Base-by-base conservation (phyloP, 495 filamentous ascomycete genomes). In the Neurospora intermedia region DNA sequence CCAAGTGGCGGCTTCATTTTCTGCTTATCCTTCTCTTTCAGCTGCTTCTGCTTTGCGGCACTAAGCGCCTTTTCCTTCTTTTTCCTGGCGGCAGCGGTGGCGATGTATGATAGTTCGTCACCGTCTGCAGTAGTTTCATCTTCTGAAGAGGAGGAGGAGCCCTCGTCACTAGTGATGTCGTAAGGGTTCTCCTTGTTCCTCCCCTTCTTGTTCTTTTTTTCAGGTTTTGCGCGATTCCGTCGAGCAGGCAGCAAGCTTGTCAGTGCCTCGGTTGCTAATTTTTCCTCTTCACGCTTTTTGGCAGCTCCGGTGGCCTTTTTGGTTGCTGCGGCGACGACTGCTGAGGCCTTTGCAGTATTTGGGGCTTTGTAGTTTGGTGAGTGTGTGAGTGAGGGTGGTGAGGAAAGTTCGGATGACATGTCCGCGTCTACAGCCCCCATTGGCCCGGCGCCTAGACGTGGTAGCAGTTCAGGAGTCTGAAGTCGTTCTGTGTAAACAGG, bases 321-420 rank as follows among this genome's bases (percentile, higher is more conserved):
- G 75, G 75, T 74, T 71, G 78, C 42, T 5, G 73, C 45, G 2
- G 75, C 45, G 45, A 75, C 78, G 20, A 66, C 20, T 5, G 76
- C n/a, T 4, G 71, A 35, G 59, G 78, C 69, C 69, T 75, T 27
- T 72, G 74, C 20, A 75, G 72, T 41, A 74, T 73, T 41, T 20
- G 71, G 45, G 7, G 71, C 6, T 18, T 71, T 75, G 73, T 82
- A 85, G 71, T 86, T 85, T 4, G 85, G 85, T 3, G 85, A 87
- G 73, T 87, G 84, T 11, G 85, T 87, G 0, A 87, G 80, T 4
- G 85, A 87, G 4, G 85, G 85, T 0, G 84, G 85, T 15, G 85
- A 87, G 1, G 85, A 87, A 16, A 85, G 76, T 42, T 83, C 80
- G 9, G 84, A 86, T 45, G 76, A 38, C 35, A 46, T 43, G 70